These are phyloP conservation scores for Pleurotus citrinopileatus DNA, from an alignment of 768 basidiomycete genomes.

Conservation along the genomic window DNA sequence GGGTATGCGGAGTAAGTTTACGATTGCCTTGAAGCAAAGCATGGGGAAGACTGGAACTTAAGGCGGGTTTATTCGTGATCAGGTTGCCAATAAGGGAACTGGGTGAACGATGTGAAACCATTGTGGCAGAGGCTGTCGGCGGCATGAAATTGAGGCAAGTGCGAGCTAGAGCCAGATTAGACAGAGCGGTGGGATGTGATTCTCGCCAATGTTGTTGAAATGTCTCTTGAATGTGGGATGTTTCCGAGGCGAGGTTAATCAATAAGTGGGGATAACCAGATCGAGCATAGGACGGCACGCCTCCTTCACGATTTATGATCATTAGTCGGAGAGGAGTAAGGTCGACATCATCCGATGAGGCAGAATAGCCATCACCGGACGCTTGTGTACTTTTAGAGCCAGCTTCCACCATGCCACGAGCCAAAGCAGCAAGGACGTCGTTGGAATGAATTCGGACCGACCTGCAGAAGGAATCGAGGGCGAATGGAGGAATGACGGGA, in stretches of 20 bases:
- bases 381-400: conserved; percentile 30
- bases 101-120: conserved; percentile 97
- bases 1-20: conserved; percentile 85
- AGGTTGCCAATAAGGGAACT: conserved; percentile 95
- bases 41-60: conserved; percentile 93
- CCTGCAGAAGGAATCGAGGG: conserved; percentile 86
- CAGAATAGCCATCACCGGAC: conserved; percentile 30
- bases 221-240: conserved; percentile 78
- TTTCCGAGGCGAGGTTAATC: conserved; percentile 91
- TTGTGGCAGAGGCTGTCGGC: conserved; percentile 86
- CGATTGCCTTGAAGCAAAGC: conserved; percentile 86
- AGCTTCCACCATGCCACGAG: conserved; percentile 77
- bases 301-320: conserved; percentile 96
- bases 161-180: conserved; percentile 81
- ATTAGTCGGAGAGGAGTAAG: conserved; percentile 93
- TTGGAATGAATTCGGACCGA: conserved; percentile 85
- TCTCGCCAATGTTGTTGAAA: conserved; percentile 76
- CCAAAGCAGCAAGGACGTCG: conserved; percentile 84
- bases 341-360: conserved; percentile 57
- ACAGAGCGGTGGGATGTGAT: conserved; percentile 80
- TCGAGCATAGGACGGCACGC: conserved; percentile 96
- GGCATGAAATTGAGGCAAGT: conserved; percentile 93
- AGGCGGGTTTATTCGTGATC: conserved; percentile 96
- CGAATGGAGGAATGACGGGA: conserved; percentile 91
- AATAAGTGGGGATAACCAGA: conserved; percentile 92